Base-by-base conservation (phyloP, 1,139 yeast genomes). In the Entelexis sorbosivorans region DNA sequence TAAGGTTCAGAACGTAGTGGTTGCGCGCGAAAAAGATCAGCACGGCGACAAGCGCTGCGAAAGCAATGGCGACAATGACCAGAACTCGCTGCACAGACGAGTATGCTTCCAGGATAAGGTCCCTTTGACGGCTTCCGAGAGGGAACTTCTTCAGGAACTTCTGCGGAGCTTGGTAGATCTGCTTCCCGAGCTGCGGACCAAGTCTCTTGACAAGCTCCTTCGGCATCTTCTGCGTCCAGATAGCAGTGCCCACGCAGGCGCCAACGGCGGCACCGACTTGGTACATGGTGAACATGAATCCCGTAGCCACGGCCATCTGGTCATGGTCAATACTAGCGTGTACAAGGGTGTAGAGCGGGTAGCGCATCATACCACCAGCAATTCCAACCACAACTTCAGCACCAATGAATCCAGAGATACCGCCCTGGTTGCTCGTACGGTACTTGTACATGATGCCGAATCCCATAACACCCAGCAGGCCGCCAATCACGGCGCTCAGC, bases 311-410 rank as follows among this genome's bases (percentile, higher is more conserved):
- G 9, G 75, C 74, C 65, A 73, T 64, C 61, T 74, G 75, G 56
- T 71, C 74, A 60, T 75, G 79, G 44, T 75, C 74, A 31, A 82
- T 75, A 52, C 76, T 74, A 2, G 85, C 66, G 59, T 79, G 81
- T 54, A 81, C 74, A n/a, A 85, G 75, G 5, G 79, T 81, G 60
- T 77, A 82, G 24, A 78, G 73, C 34, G 85, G 76, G 63, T 79
- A 81, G 19, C 85, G 77, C 69, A 79, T 79, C 65, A 82, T 73
- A n/a, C 85, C 83, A 47, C 85, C 82, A 60, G 87, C 86, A 50
- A 82, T 69, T 64, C 89, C 91, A 69, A 81, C 70, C 35, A 81
- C 66, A 62, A 81, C 76, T 59, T 79, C 72, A 26, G 81, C 77
- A 38, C 83, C 89, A 63, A 82, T 79, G 54, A 81, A 73, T 58